These are phyloP conservation scores for Macrolepiota fuliginosa DNA, from an alignment of 768 basidiomycete genomes.

Conservation along the genomic window DNA sequence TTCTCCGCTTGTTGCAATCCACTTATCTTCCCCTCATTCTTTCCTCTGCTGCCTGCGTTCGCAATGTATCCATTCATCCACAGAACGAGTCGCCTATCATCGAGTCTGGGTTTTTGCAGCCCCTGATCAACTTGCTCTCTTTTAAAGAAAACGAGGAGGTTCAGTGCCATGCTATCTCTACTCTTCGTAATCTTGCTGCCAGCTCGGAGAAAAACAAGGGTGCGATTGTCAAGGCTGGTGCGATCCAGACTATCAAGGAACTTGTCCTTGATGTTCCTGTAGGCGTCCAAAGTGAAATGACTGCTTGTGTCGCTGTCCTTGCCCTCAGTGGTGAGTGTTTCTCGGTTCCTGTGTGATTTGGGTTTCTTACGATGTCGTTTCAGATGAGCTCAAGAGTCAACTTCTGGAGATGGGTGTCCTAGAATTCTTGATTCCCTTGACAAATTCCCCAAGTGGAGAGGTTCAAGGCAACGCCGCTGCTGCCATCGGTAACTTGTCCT, in stretches of 20 bases:
- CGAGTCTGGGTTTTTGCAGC: constrained; percentile 95
- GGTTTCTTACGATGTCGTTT: constrained; percentile 3
- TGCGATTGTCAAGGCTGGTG: constrained; percentile 96
- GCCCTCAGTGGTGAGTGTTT: constrained; percentile 83
- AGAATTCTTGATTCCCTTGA: constrained; percentile 94
- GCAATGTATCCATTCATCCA: constrained; percentile 98
- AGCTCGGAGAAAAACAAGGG: constrained; percentile 98
- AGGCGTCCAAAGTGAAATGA: constrained; percentile 99
- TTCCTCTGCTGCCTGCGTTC: constrained; percentile 96
- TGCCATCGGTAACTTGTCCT: constrained; percentile 95
- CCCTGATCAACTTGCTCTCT: constrained; percentile 91
- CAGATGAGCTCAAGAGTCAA: constrained; percentile 96
- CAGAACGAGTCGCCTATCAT: constrained; percentile 99
- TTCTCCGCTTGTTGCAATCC: constrained; percentile 92
- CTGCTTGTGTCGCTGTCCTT: constrained; percentile 95
- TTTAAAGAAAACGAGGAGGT: constrained; percentile 99
- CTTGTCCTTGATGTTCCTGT: constrained; percentile 92
- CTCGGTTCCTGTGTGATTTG: background rate
- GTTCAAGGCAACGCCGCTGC: constrained; percentile 99
- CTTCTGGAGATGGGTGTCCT: constrained; percentile 98
- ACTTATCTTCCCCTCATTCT: constrained; percentile 97
- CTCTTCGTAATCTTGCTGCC: constrained; percentile 93
- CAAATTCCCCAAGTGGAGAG: constrained; percentile 94
- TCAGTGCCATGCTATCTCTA: constrained; percentile 98
- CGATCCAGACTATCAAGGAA: constrained; percentile 95